Evolutionary conservation across 306 rosid genomes (phyloP), one percentile per base, ranked within the genome.

Genomic region (Lathyrus oleraceus): DNA sequence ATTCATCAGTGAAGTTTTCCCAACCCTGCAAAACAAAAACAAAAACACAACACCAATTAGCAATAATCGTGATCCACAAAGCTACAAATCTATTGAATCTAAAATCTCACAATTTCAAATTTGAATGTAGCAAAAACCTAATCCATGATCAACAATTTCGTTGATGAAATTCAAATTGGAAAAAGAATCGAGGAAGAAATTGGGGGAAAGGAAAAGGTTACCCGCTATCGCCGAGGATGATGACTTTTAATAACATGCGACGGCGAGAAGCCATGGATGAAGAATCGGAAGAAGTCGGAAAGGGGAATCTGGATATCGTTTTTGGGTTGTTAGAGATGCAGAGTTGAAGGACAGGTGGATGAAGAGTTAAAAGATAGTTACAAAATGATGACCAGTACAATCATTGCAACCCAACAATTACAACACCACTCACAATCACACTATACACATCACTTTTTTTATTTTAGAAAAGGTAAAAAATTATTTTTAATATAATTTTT

Each of bases 161-260:
- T 21, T 53, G 49, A 32, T 57, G 21, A 73, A 44, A 69, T 44
- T 70, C 6, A 44, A 73, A 39, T 3, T 4, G 23, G 4, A 39
- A 5, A 14, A 44, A 11, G 0, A n/a, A 6, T 15, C 0, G 10
- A 15, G 19, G 36, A 13, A 42, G 19, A 70, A 8, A 39, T 39
- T 65, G 15, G 21, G 4, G 30, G 48, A 48, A 6, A 66, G 36
- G 38, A 13, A 23, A 6, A 19, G 4, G 2, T 16, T 19, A 95
- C 99, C 99, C 97, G 82, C 99, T 95, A 64, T 95, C 99, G 42
- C 99, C 99, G 70, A 91, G 96, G 88, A 95, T 95, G 38, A 95
- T 91, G 86, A 95, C 97, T 87, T 95, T 95, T 12, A 95, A 79
- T 15, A 95, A 81, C 97, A 95, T 91, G 81, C 99, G 99, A 67